A percentile compares a stretch with the other conserved stretches of the same genome.
Conservation (phyloP, 2,329 filamentous ascomycete genomes). For the Aspergillus nomiae region DNA sequence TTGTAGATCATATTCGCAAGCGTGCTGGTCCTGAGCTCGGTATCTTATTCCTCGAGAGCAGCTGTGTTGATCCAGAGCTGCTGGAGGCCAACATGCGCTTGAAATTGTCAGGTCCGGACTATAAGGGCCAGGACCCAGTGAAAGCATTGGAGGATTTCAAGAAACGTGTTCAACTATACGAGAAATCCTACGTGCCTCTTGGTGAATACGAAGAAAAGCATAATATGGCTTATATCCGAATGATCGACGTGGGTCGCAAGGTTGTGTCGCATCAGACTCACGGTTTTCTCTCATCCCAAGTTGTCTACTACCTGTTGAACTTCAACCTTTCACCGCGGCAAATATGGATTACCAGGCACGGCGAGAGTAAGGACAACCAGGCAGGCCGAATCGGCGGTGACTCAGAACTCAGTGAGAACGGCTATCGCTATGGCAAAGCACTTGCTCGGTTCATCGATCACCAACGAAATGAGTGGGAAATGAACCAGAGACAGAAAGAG, state of each 20-base stretch:
- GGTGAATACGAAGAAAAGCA: conserved; percentile 89
- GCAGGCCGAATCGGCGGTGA: conserved; percentile 89
- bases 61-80: conserved; percentile 81
- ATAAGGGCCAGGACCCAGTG: conserved; percentile 86
- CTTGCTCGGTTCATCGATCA: conserved; percentile 81
- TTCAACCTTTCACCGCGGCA: conserved; percentile 95
- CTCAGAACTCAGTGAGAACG: conserved; percentile 78
- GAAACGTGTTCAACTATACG: conserved; percentile 86
- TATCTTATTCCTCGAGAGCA: conserved; percentile 92
- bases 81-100: conserved; percentile 96
- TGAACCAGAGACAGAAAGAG: conserved; percentile 77
- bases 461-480: conserved; percentile 79
- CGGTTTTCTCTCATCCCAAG: conserved; percentile 88
- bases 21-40: conserved; percentile 83
- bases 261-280: conserved; percentile 86
- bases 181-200: conserved; percentile 88
- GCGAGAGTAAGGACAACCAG: conserved; percentile 85
- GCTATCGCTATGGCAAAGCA: conserved; percentile 74
- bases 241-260: conserved; percentile 96
- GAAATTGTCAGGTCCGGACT: conserved; percentile 94
- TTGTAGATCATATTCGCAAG: conserved; percentile 80
- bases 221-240: conserved; percentile 92
- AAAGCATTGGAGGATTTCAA: conserved; percentile 89
- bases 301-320: conserved; percentile 91
- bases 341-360: conserved; percentile 97